Conservation (phyloP, 495 filamentous ascomycete genomes). For the Podospora bellae-mahoneyi region DNA sequence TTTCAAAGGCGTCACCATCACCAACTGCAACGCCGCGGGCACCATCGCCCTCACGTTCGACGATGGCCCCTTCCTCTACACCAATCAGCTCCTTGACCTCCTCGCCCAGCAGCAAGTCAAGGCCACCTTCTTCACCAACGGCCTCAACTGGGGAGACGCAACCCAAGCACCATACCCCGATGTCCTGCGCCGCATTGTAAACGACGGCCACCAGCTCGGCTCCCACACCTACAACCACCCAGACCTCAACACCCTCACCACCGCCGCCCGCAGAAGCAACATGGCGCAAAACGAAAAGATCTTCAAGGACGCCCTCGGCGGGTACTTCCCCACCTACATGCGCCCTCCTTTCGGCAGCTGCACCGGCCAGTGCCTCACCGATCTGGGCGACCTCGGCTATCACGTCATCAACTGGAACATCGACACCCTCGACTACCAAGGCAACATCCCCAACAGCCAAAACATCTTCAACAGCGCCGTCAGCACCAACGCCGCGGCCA, state of each 20-base stretch:
- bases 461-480: slow-evolving; percentile 41
- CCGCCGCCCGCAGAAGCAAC: slow-evolving; percentile 48
- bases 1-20: slow-evolving; percentile 37
- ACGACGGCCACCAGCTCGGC: slow-evolving; percentile 64
- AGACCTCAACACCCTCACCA: slow-evolving; percentile 53
- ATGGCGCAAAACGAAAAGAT: slow-evolving; percentile 66
- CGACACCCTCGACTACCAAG: slow-evolving; percentile 63
- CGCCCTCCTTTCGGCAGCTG: slow-evolving; percentile 67
- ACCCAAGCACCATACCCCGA: slow-evolving; percentile 14
- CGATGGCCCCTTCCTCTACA: slow-evolving; percentile 63
- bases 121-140: slow-evolving; percentile 68
- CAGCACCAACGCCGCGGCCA: slow-evolving; percentile 30
- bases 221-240: slow-evolving; percentile 70
- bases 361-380: slow-evolving; percentile 42
- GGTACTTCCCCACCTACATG: slow-evolving; percentile 68
- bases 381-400: slow-evolving; percentile 58
- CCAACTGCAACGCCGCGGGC: slow-evolving; percentile 53
- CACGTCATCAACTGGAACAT: slow-evolving; percentile 62
- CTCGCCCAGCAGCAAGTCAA: slow-evolving; percentile 53
- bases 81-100: slow-evolving; percentile 54
- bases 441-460: slow-evolving; percentile 53
- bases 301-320: slow-evolving; percentile 59
- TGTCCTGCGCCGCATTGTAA: slow-evolving; percentile 50
- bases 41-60: slow-evolving; percentile 67
- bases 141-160: slow-evolving; percentile 58